Conservation (phyloP, 164 flowering plant genomes). For the Vitis rupestris region DNA sequence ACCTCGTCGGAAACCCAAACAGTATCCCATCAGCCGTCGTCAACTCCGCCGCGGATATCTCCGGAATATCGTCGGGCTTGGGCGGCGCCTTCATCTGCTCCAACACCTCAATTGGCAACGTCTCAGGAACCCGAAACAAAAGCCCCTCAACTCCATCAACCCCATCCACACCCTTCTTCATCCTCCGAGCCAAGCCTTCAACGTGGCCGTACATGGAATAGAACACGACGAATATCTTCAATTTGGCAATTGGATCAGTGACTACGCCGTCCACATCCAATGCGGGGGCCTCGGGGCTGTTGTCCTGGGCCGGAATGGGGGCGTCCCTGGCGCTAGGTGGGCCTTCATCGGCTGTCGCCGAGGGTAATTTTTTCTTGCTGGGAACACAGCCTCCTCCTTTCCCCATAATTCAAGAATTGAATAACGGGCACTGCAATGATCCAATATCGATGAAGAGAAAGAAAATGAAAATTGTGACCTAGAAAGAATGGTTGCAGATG, state of each 20-base stretch:
- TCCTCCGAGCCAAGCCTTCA: constrained; percentile 38
- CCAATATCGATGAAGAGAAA: no score
- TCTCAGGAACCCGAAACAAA: constrained; percentile 41
- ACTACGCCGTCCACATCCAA: neutral
- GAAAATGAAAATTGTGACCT: no score
- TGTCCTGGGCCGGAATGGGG: neutral
- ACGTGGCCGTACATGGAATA: constrained; percentile 66
- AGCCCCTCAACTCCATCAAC: constrained; percentile 42
- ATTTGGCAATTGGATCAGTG: constrained; percentile 3
- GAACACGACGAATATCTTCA: constrained; percentile 42
- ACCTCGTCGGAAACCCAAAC: constrained; percentile 57
- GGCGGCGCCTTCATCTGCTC: constrained; percentile 45
- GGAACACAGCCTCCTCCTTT: constrained; percentile 90
- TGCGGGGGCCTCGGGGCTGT: neutral
- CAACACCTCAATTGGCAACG: constrained; percentile 34
- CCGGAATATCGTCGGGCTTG: constrained; percentile 32
- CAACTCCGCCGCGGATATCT: constrained; percentile 40
- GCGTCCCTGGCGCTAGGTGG: neutral
- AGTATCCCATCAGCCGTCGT: constrained; percentile 39
- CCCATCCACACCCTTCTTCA: constrained; percentile 49
- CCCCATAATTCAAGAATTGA: constrained; percentile 42
- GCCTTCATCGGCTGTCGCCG: neutral
- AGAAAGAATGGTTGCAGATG: no score
- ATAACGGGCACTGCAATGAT: no score
- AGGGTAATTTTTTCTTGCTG: constrained; percentile 1